Evolutionary conservation across 1,284 basidiomycete species (phyloP), one percentile per base, ranked within the genome.

Genomic region (Ustilago loliicola): DNA sequence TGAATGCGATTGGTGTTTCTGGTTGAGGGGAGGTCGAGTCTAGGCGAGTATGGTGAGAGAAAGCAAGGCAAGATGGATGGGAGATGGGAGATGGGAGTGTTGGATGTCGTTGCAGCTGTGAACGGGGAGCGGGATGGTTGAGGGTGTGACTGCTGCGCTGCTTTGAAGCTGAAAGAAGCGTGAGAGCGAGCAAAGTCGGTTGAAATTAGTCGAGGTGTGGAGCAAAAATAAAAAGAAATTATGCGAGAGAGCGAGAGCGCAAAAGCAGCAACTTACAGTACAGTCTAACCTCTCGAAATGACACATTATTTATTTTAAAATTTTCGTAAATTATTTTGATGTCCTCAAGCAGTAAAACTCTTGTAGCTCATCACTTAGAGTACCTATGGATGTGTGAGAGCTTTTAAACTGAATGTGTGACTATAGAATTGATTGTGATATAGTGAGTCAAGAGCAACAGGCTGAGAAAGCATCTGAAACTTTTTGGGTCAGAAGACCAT

Each of bases 171-270:
- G n/a, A 34, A 23, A 27, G 17, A 27, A 34, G 8, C 13, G 51
- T 15, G 51, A 53, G 51, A 32, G 30, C 5, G 23, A 50, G 48
- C 2, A 8, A 6, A n/a, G 40, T 21, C 13, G 17, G 6, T 42
- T 15, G 4, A 42, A 19, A 4, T 17, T 7, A 47, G n/a, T 15
- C 51, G 51, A 53, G 51, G 51, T 53, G 51, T 53, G 51, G 48
- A 50, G 48, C 48, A 50, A 17, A 19, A 10, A 34, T 34, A 29
- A 19, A 13, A 25, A 50, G 34, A 30, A 53, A 34, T 36, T 53
- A 53, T 29, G 51, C 51, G 30, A 53, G 51, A 36, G n/a, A 53
- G 51, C n/a, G 45, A 10, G 8, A 13, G 45, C 23, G 45, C 21
- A 48, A 13, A 10, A 50, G 48, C 48, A 50, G 48, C 48, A 50